Percentiles rank a stretch among this genome's conserved stretches.
Conservation (phyloP, 208 protist species). For the Trypanosoma platydactyli region DNA sequence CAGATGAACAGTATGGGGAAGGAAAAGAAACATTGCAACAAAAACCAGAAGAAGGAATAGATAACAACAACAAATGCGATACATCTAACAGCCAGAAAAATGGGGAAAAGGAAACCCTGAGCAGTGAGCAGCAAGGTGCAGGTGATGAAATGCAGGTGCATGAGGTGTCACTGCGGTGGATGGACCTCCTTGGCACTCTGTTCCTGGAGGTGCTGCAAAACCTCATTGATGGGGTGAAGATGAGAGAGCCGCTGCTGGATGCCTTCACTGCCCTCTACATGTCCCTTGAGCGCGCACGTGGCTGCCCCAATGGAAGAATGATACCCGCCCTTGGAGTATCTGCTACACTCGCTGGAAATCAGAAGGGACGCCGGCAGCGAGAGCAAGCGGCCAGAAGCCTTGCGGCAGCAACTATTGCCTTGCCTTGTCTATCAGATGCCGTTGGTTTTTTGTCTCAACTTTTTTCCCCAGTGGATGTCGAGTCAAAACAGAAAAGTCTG, state of each 20-base stretch:
- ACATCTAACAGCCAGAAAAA: neutral
- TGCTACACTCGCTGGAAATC: neutral
- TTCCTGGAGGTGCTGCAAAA: conserved; percentile 17
- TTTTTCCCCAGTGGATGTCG: conserved; percentile 15
- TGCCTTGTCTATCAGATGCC: neutral
- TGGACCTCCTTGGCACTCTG: conserved; percentile 15
- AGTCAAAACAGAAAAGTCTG: conserved; percentile 1
- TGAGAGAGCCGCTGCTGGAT: conserved; percentile 4
- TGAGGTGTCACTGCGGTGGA: conserved; percentile 18
- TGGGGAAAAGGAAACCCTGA: neutral
- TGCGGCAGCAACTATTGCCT: conserved; percentile 1
- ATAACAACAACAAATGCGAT: neutral
- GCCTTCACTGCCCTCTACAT: conserved; percentile 23
- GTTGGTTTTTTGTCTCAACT: conserved; percentile 1
- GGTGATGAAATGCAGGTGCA: neutral
- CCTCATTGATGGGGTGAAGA: neutral
- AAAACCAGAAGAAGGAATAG: neutral
- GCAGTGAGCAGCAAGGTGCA: neutral
- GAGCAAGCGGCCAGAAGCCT: neutral
- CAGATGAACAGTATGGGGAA: neutral
- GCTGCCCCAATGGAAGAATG: neutral
- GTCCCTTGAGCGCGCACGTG: conserved; percentile 16
- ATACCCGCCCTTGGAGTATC: neutral
- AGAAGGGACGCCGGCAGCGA: neutral
- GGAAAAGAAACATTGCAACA: neutral